Conservation (phyloP, 2,329 filamentous ascomycete species). For the Monilinia fructigena region DNA sequence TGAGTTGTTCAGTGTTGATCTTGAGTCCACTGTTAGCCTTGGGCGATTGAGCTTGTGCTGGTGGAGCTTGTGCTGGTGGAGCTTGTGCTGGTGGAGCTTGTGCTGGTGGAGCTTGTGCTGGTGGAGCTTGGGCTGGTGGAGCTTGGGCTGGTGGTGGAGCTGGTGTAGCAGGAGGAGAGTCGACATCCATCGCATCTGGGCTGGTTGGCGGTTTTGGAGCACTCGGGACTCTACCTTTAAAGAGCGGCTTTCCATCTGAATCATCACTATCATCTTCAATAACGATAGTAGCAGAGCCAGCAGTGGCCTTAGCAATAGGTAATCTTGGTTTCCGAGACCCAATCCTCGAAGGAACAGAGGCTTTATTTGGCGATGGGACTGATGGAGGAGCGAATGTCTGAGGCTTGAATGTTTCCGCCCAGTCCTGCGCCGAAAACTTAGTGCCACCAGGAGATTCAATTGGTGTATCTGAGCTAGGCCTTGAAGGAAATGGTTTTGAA, state of each 20-base stretch:
- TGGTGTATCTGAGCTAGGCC: constrained; percentile 24
- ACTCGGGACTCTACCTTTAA: constrained; percentile 36
- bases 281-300: constrained; percentile 36
- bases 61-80: constrained; percentile 44
- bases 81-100: constrained; percentile 42
- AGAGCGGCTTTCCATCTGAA: constrained; percentile 36
- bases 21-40: constrained; percentile 52
- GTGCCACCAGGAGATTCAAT: constrained; percentile 37
- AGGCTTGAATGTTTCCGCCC: constrained; percentile 38
- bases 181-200: constrained; percentile 65
- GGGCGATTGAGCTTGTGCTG: constrained; percentile 47
- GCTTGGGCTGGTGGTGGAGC: constrained; percentile 28
- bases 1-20: constrained; percentile 55
- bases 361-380: constrained; percentile 20
- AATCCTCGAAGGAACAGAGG: constrained; percentile 25
- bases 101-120: constrained; percentile 47
- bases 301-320: constrained; percentile 33
- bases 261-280: constrained; percentile 35
- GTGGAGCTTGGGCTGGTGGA: constrained; percentile 50
- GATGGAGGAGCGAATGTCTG: constrained; percentile 38
- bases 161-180: constrained; percentile 46
- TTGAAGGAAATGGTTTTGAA: constrained; percentile 27
- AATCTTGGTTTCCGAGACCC: constrained; percentile 29
- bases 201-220: constrained; percentile 38
- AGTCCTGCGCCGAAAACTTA: constrained; percentile 38